Conservation (phyloP, 495 filamentous ascomycete genomes). For the Penicillium canescens region DNA sequence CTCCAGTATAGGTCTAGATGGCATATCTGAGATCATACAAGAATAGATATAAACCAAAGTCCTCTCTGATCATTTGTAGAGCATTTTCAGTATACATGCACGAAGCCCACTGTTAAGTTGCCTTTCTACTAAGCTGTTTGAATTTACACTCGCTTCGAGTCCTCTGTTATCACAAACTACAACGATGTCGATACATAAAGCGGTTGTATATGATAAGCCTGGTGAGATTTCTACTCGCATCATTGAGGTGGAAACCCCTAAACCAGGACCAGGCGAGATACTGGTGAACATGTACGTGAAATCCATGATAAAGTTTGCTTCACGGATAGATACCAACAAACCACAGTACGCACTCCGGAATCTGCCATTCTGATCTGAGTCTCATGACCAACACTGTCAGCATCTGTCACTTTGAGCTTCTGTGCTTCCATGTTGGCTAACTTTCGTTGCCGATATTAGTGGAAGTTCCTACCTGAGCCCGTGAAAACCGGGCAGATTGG, state of each 20-base stretch:
- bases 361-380: constrained; percentile 58
- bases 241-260: background rate
- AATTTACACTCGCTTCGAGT: too few relatives aligned
- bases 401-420: too few relatives aligned
- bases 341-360: constrained; percentile 54
- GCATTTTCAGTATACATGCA: too few relatives aligned
- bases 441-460: constrained; percentile 13
- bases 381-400: constrained; percentile 46
- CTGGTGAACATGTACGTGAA: constrained; percentile 1
- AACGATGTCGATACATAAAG: background rate
- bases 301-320: too few relatives aligned
- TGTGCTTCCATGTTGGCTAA: too few relatives aligned
- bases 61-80: too few relatives aligned
- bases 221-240: constrained; percentile 2
- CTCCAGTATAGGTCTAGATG: too few relatives aligned
- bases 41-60: too few relatives aligned
- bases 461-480: constrained; percentile 47
- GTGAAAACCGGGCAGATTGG: constrained; percentile 55
- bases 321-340: background rate
- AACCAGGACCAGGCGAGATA: constrained; percentile 3
- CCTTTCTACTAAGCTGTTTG: too few relatives aligned
- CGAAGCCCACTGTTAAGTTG: too few relatives aligned
- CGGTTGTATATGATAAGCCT: background rate
- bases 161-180: too few relatives aligned
- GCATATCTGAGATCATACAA: too few relatives aligned